These are phyloP conservation scores for Pestalotiopsis sp. DNA, from an alignment of 2,329 filamentous ascomycete genomes.

Conservation along the genomic window DNA sequence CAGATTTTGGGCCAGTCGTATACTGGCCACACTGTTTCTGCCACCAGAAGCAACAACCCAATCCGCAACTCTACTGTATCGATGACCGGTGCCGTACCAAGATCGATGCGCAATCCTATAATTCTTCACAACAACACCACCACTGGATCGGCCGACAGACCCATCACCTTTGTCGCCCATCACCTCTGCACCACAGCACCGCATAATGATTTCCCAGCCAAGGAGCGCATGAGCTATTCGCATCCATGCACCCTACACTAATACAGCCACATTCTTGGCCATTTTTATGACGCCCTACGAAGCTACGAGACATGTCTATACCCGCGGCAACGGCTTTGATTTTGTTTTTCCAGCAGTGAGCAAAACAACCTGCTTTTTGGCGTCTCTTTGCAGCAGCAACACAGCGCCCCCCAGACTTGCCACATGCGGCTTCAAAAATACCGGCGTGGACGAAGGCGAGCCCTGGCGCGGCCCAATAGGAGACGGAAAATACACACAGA, in stretches of 20 bases:
- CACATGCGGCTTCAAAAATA: not conserved
- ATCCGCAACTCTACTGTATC: not conserved
- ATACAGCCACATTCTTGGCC: constrained; percentile 15
- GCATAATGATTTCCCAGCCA: not conserved
- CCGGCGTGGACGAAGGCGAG: not conserved
- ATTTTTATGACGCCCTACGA: constrained; percentile 30
- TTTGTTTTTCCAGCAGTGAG: not conserved
- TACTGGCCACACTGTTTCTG: not conserved
- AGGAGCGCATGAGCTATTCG: constrained; percentile 8
- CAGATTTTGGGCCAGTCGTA: not conserved
- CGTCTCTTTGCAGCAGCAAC: not conserved
- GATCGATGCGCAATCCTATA: not conserved
- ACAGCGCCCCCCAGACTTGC: not conserved
- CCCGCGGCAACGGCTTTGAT: constrained; percentile 5
- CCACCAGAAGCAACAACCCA: not conserved
- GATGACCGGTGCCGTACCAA: not conserved
- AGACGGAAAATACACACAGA: not conserved
- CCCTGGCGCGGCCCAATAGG: not conserved
- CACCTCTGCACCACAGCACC: not conserved
- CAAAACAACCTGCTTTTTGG: not conserved
- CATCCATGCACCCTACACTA: constrained; percentile 14
- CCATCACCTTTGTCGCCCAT: not conserved
- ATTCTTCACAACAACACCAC: too few species aligned
- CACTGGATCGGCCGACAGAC: not conserved
- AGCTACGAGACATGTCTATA: constrained; percentile 22